Evolutionary conservation across 2,329 filamentous ascomycete genomes (phyloP), one percentile per base, ranked within the genome.

Genomic region (Diaporthe velutina): DNA sequence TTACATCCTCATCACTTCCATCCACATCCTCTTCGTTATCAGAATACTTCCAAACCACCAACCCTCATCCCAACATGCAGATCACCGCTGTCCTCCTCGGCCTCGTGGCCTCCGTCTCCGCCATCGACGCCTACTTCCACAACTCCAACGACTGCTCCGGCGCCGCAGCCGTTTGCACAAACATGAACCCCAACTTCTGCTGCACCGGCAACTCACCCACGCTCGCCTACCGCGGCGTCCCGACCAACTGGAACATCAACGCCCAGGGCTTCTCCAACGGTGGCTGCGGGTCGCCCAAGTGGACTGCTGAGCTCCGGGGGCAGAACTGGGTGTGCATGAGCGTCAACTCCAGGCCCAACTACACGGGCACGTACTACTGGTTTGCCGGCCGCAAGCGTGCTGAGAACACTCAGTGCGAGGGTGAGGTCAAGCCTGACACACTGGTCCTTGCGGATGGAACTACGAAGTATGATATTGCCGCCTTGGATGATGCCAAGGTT

Each of bases 251-350:
- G 58, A 45, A 42, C 38, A 64, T 64, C 38, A 40, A 64, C 25
- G 58, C 58, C 38, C 25, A 45, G 15, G 58, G 58, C 58, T 64
- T 42, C 58, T 64, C 58, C 38, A 40, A 40, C 17, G 58, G 58
- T 42, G 58, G 58, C 58, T 64, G 58, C 25, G 38, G 38, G 25
- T 45, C 58, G 15, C 58, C 58, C n/a, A 64, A 64, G n/a, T 64
- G 58, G 58, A n/a, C 13, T 7, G 35, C 58, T 22, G 15, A 12
- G 58, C n/a, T 64, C n/a, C 38, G 58, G 3, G 58, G 58, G 3
- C 12, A 45, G 22, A 30, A 22, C 9, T 64, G 25, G n/a, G 38
- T 64, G n/a, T 64, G 58, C 58, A 64, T 64, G 58, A 30, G 12
- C 15, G 58, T 64, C 25, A 64, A 64, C 58, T 64, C 58, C 7